Evolutionary conservation across 345 rosid genomes (phyloP).

Genomic region (Eucalyptus sideroxylon): DNA sequence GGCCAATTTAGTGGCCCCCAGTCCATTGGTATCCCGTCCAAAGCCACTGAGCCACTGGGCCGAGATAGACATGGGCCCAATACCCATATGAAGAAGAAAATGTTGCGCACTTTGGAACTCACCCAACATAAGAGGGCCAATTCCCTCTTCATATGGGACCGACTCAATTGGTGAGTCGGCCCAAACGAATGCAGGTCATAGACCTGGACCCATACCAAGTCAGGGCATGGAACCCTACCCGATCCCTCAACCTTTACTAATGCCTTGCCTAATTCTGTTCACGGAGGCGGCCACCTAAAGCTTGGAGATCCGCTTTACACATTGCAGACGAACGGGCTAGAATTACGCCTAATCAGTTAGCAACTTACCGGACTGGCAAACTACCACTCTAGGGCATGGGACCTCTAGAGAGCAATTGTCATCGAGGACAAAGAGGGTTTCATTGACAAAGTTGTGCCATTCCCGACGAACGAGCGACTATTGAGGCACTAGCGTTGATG

Average conservation of each 20-base stretch:
- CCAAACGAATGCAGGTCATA: fast-evolving
- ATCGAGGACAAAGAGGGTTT: no score
- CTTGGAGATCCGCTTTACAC: fast-evolving
- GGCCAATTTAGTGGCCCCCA: fast-evolving
- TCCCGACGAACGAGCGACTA: fast-evolving
- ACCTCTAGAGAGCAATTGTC: no score
- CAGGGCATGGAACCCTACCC: fast-evolving
- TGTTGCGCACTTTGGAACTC: no score
- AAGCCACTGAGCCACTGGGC: fast-evolving
- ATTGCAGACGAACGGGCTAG: fast-evolving
- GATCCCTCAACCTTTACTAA: fast-evolving
- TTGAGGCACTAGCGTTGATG: fast-evolving
- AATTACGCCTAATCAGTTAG: fast-evolving
- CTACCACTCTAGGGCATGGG: no score
- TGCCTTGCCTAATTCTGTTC: fast-evolving
- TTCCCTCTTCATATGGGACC: no score
- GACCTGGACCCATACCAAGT: fast-evolving
- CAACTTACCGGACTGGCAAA: fast-evolving
- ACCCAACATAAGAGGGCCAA: no score
- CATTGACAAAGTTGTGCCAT: no score
- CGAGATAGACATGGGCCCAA: fast-evolving
- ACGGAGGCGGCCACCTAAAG: fast-evolving
- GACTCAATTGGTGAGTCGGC: fast-evolving
- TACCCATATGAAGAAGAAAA: no score
- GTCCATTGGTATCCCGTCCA: fast-evolving